phyloP scores from a whole-genome alignment of 306 rosid genomes.

The Ochetophila trinervis region DNA sequence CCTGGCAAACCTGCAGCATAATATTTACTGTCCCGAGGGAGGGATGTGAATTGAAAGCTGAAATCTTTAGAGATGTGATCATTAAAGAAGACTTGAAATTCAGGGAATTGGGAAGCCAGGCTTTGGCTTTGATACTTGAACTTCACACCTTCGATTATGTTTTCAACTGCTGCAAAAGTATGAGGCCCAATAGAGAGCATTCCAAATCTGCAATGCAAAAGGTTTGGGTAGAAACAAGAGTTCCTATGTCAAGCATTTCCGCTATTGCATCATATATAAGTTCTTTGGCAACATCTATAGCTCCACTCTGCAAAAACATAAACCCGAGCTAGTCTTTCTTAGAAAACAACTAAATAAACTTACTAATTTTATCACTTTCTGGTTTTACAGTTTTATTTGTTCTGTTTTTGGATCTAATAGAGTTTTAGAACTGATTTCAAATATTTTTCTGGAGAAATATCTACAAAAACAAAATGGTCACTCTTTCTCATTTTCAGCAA shows the following conservation, averaged over 20 bases:
- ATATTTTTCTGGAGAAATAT: too few species aligned
- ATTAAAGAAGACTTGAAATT: constrained; percentile 37
- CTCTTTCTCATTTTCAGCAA: too few species aligned
- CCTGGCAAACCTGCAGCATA: constrained; percentile 29
- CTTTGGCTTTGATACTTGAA: constrained; percentile 9
- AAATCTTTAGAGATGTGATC: constrained; percentile 41
- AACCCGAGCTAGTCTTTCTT: background rate
- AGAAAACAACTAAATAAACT: background rate
- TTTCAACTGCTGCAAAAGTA: constrained; percentile 25
- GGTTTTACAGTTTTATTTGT: background rate
- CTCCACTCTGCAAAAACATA: constrained; percentile 4
- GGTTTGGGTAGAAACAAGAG: constrained; percentile 4
- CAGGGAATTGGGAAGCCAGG: background rate
- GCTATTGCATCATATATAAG: constrained; percentile 19
- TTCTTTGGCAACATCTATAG: constrained; percentile 5
- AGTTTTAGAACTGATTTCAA: too few species aligned
- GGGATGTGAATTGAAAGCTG: constrained; percentile 33
- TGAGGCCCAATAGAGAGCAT: constrained; percentile 43
- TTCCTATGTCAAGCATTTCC: constrained; percentile 19
- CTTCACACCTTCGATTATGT: constrained; percentile 28
- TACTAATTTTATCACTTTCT: background rate
- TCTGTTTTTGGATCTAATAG: too few species aligned
- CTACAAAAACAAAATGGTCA: too few species aligned
- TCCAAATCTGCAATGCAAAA: constrained; percentile 40
- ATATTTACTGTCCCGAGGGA: constrained; percentile 16